phyloP scores from a whole-genome alignment of 2,329 filamentous ascomycete genomes.

The Ophiocordyceps camponoti-floridani region DNA sequence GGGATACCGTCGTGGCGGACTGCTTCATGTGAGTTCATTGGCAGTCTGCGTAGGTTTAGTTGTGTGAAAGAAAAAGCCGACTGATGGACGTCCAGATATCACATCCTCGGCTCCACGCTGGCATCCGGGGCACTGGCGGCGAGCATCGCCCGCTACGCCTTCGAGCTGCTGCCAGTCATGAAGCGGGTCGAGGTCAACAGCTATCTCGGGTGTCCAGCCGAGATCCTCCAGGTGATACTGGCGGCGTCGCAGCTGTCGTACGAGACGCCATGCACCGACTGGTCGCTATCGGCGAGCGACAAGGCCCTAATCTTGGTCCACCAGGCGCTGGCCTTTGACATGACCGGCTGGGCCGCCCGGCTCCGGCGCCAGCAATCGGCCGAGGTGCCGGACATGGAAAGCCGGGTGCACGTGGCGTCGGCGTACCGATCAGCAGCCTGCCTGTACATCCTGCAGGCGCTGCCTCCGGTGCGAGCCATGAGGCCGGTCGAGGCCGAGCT shows the following conservation, averaged over 20 bases:
- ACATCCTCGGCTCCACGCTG: conserved; percentile 20
- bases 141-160: conserved; percentile 19
- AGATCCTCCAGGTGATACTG: conserved; percentile 26
- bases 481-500: conserved; percentile 21
- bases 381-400: conserved; percentile 19
- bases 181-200: conserved; percentile 22
- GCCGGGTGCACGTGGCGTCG: conserved; percentile 23
- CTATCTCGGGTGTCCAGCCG: conserved; percentile 23
- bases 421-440: conserved; percentile 28
- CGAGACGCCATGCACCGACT: conserved; percentile 14
- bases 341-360: conserved; percentile 21
- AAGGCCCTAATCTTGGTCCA: conserved; percentile 17
- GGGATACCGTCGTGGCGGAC: conserved; percentile 28
- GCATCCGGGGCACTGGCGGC: conserved; percentile 18
- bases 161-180: conserved; percentile 20
- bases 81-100: conserved; percentile 14
- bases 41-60: too few species aligned
- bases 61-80: too few species aligned
- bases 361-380: conserved; percentile 13
- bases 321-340: conserved; percentile 22
- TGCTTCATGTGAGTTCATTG: conserved; percentile 22
- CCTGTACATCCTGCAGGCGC: conserved; percentile 25
- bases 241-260: conserved; percentile 24
- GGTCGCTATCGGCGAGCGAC: conserved; percentile 8
- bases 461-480: conserved; percentile 19